Base-by-base conservation (phyloP, 1,284 basidiomycete species). In the Abortiporus biennis region DNA sequence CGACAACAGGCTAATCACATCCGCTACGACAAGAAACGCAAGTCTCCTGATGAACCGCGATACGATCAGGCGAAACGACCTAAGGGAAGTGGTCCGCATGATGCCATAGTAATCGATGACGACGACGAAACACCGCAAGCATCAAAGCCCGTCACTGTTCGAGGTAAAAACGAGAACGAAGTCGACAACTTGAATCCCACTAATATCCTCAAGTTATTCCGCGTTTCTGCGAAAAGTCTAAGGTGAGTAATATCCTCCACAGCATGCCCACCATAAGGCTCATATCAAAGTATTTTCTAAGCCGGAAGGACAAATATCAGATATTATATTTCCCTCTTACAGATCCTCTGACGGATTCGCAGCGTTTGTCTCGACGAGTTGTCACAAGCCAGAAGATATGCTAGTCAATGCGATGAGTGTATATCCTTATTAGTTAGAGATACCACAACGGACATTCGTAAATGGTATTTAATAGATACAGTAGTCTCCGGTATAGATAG, bases 281-380 rank as follows among this genome's bases (percentile, higher is more conserved):
- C n/a, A n/a, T n/a, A n/a, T n/a, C n/a, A n/a, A n/a, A n/a, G n/a
- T n/a, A n/a, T n/a, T n/a, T n/a, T n/a, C n/a, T n/a, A n/a, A n/a
- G n/a, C n/a, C n/a, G n/a, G n/a, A 70, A 74, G 46, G 60, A 73
- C 46, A 66, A 74, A 25, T 85, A 81, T 52, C 84, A 87, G 54
- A 76, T 87, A 17, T 63, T 88, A 22, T 83, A 79, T 54, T 86
- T 86, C 51, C 79, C 84, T 0, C 67, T 87, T 65, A 68, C 64
- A 0, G 62, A 68, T 1, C 77, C 80, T 4, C 59, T 85, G 31
- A 71, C 68, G 1, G 69, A 75, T 11, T 45, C 56, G 15, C 72
- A 86, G 54, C 74, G 68, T 42, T 52, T 46, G 41, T 47, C 55
- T 36, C 65, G 74, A 42, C 80, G 72, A 52, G 62, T 71, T 4